Evolutionary conservation across 108 stramenopile species (phyloP).

Genomic region (Skeletonema grethae): DNA sequence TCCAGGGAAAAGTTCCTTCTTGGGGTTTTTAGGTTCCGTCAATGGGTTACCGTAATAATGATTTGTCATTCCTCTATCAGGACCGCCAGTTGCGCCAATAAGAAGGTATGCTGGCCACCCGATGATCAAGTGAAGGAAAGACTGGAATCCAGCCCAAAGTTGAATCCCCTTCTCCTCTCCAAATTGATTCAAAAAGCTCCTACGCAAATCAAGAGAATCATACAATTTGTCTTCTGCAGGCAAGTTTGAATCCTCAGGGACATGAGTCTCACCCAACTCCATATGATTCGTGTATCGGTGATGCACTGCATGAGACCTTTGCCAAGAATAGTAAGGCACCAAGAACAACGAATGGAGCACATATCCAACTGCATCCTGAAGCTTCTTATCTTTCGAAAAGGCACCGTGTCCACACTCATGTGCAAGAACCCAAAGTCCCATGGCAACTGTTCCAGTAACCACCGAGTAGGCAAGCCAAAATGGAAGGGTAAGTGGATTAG

Average conservation of each 20-base stretch:
- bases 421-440: conserved; percentile 97
- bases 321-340: conserved; percentile 97
- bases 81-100: conserved; percentile 85
- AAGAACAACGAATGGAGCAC: conserved; percentile 89
- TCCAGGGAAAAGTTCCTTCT: conserved; percentile 87
- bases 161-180: conserved; percentile 65
- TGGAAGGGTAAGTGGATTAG: conserved; percentile 62
- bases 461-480: conserved; percentile 77
- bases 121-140: conserved; percentile 74
- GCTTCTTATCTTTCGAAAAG: conserved; percentile 83
- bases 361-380: conserved; percentile 94
- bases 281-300: conserved; percentile 95
- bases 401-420: conserved; percentile 99
- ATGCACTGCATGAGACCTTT: conserved; percentile 94
- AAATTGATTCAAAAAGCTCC: conserved; percentile 50
- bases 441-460: conserved; percentile 89
- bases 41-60: conserved; percentile 73
- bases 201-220: conserved; percentile 51
- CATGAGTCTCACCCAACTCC: conserved; percentile 95
- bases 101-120: conserved; percentile 89
- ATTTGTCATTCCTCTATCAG: conserved; percentile 75
- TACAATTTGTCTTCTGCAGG: conserved; percentile 31
- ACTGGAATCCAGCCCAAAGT: conserved; percentile 71
- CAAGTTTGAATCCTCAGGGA: conserved; percentile 57
- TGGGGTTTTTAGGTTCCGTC: conserved; percentile 69